phyloP scores from a whole-genome alignment of 176 grass and related monocot species.

The Zizania latifolia region DNA sequence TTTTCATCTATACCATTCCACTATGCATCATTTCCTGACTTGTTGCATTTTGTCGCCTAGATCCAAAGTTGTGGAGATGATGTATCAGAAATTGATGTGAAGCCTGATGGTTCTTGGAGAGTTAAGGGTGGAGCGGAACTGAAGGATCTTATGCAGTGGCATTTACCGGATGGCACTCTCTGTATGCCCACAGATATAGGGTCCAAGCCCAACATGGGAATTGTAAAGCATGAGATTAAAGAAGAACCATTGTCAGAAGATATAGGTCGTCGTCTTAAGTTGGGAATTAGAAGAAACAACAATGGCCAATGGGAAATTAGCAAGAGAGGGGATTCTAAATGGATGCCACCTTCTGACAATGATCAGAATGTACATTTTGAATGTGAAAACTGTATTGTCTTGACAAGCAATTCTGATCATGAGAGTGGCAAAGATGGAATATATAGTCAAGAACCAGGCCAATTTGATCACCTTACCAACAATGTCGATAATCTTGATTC shows the following conservation, averaged over 20 bases:
- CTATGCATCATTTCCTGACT: slow-evolving; percentile 9
- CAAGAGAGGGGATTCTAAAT: slow-evolving; percentile 21
- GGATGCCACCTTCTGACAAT: slow-evolving; percentile 19
- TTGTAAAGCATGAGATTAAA: slow-evolving; percentile 41
- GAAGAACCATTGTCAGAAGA: slow-evolving; percentile 35
- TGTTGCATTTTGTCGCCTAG: slow-evolving; percentile 48
- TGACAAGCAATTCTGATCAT: slow-evolving; percentile 23
- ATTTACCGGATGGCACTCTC: slow-evolving; percentile 79
- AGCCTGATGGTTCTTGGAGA: slow-evolving; percentile 85
- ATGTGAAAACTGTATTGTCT: slow-evolving; percentile 18
- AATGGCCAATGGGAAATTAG: slow-evolving; percentile 42
- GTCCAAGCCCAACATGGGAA: slow-evolving; percentile 9
- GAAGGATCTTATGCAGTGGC: slow-evolving; percentile 70
- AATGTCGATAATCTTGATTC: slow-evolving; percentile 42
- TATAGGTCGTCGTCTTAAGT: slow-evolving; percentile 27
- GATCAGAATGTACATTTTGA: slow-evolving; percentile 8
- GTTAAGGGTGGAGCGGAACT: slow-evolving; percentile 48
- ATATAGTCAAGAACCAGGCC: slow-evolving; percentile 25
- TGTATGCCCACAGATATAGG: slow-evolving; percentile 27
- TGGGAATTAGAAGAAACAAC: slow-evolving; percentile 51
- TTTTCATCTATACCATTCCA: slow-evolving; percentile 4
- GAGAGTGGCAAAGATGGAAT: slow-evolving; percentile 11
- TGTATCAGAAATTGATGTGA: slow-evolving; percentile 69
- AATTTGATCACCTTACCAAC: slow-evolving; percentile 17
- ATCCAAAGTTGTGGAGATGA: slow-evolving; percentile 61